A percentile compares a stretch with the other conserved stretches of the same genome.
Conservation (phyloP, 129 eudicot species). For the Tanacetum coccineum region DNA sequence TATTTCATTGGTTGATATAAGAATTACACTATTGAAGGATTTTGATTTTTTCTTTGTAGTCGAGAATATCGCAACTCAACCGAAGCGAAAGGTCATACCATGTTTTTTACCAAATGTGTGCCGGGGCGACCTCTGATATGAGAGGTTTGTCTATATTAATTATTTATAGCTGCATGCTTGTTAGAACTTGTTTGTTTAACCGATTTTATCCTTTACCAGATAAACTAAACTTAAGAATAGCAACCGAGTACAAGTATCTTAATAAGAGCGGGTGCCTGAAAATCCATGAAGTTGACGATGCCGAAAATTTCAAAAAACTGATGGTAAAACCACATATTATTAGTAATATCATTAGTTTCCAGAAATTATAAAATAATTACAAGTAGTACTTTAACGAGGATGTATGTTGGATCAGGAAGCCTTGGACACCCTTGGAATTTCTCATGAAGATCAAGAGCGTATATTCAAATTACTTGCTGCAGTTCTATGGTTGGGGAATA, state of each 20-base stretch:
- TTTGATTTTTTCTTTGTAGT: slow-evolving; percentile 43
- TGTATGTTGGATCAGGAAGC: slow-evolving; percentile 58
- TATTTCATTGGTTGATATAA: neutral
- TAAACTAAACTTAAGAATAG: slow-evolving; percentile 65
- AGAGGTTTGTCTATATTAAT: slow-evolving; percentile 49
- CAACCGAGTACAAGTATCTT: slow-evolving; percentile 70
- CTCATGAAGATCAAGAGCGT: slow-evolving; percentile 64
- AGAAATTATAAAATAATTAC: neutral
- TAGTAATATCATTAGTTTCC: neutral
- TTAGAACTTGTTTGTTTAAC: neutral
- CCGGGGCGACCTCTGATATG: slow-evolving; percentile 79
- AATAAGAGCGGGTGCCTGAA: slow-evolving; percentile 79
- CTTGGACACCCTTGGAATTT: slow-evolving; percentile 42
- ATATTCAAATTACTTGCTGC: slow-evolving; percentile 80
- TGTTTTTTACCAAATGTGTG: slow-evolving; percentile 89
- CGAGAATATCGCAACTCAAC: slow-evolving; percentile 84
- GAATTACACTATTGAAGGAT: slow-evolving; percentile 15
- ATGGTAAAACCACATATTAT: slow-evolving; percentile 47
- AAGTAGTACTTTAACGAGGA: neutral
- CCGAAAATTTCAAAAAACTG: slow-evolving; percentile 45
- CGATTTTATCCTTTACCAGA: slow-evolving; percentile 40
- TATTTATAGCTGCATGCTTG: slow-evolving; percentile 1
- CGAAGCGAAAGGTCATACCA: slow-evolving; percentile 93
- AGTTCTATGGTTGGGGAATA: slow-evolving; percentile 91
- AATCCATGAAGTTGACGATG: slow-evolving; percentile 74